Evolutionary conservation across 176 grass and related monocot genomes (phyloP).

Genomic region (barley (Hordeum vulgare)): DNA sequence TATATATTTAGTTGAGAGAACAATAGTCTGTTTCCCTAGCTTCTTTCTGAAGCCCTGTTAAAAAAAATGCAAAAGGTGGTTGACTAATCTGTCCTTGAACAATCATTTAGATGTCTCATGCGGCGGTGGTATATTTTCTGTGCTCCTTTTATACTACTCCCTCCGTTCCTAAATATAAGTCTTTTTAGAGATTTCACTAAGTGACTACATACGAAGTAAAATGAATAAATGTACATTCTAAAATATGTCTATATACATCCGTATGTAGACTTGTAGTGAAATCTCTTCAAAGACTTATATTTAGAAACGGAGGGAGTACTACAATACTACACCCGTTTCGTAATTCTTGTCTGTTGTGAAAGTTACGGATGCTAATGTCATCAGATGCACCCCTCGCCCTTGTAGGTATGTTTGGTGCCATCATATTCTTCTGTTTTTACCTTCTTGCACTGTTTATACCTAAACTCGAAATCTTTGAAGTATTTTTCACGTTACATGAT

Average conservation of each 20-base stretch:
- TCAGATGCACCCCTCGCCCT: not conserved
- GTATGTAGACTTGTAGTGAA: too few species aligned
- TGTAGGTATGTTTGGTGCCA: not conserved
- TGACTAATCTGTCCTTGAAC: slow-evolving; percentile 14
- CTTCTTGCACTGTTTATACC: not conserved
- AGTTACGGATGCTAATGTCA: not conserved
- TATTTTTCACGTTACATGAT: not conserved
- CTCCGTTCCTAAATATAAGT: too few species aligned
- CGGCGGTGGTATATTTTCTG: not conserved
- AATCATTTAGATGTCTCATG: not conserved
- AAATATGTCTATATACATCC: too few species aligned
- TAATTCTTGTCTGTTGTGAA: not conserved
- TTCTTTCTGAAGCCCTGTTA: slow-evolving; percentile 8
- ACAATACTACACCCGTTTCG: too few species aligned
- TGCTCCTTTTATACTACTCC: not conserved
- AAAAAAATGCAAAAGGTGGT: slow-evolving; percentile 22
- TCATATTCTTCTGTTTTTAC: not conserved
- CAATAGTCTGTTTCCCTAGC: slow-evolving; percentile 4
- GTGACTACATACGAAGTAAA: too few species aligned
- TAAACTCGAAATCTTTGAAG: not conserved
- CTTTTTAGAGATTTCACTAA: too few species aligned
- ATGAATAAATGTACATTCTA: too few species aligned
- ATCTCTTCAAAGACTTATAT: too few species aligned
- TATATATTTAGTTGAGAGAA: slow-evolving; percentile 9
- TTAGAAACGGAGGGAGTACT: too few species aligned